Percentiles rank a stretch among this genome's conserved stretches.
Evolutionary conservation across 31 red algal genomes (phyloP).

Genomic region (Asparagopsis taxiformis): DNA sequence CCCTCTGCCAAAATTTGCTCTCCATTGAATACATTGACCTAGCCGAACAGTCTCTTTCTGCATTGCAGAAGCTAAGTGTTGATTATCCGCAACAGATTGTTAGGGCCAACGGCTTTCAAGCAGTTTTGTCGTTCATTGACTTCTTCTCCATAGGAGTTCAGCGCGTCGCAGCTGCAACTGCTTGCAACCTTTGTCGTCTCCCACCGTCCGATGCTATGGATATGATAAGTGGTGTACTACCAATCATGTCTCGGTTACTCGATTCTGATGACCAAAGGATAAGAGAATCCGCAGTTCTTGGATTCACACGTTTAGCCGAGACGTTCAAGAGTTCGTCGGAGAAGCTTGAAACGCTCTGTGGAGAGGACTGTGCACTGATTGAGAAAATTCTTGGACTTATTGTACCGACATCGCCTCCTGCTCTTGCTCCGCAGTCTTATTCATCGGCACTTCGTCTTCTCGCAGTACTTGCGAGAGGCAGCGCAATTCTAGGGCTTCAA

Average conservation of each 20-base stretch:
- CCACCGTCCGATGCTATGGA: constrained; percentile 62
- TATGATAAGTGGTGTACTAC: constrained; percentile 57
- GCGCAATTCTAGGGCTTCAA: constrained; percentile 33
- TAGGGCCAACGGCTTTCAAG: constrained; percentile 72
- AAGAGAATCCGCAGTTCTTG: constrained; percentile 50
- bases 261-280: constrained; percentile 67
- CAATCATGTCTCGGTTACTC: constrained; percentile 59
- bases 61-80: constrained; percentile 78
- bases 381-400: constrained; percentile 46
- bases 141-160: constrained; percentile 92
- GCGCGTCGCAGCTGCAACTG: constrained; percentile 82
- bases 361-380: constrained; percentile 35
- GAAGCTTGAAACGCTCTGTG: constrained; percentile 58
- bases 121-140: constrained; percentile 85
- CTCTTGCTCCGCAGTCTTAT: constrained; percentile 44
- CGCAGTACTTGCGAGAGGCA: constrained; percentile 44
- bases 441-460: constrained; percentile 58
- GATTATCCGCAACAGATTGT: constrained; percentile 89
- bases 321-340: constrained; percentile 19
- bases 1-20: constrained; percentile 76
- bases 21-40: constrained; percentile 98
- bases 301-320: constrained; percentile 60
- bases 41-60: constrained; percentile 91
- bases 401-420: constrained; percentile 41
- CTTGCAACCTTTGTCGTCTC: constrained; percentile 79